Base-by-base conservation (phyloP, 192 early-diverging fungal species). In the Borealophlyctis nickersoniae region DNA sequence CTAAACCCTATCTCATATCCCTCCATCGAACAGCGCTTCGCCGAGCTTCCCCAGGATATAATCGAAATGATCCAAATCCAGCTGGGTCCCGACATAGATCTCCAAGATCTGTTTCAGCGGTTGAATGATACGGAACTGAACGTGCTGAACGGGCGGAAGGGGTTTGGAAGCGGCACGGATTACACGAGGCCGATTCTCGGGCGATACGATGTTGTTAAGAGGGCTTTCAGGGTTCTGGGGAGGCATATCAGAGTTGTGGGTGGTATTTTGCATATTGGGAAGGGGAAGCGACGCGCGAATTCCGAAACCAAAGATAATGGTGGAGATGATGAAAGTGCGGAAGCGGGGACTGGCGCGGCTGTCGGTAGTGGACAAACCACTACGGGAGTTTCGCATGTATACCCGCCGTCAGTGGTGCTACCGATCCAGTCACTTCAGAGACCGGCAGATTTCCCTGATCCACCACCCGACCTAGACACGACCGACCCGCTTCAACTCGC, bases 401-500 rank as follows among this genome's bases (percentile, higher is more conserved):
- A 26, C 29, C 53, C 13, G 13, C 29, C 29, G 19, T 14, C 16
- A 24, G 14, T 16, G 53, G 13, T 55, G 14, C 13, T 55, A 13
- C 53, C 29, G 13, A 55, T 16, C 24, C 24, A 34, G 1, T 34
- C 35, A 19, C 29, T 9, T 16, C 16, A 34, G 57, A 14, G 49
- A 62, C 24, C 60, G 14, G 9, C 27, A 55, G 30, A 48, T 24
- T 28, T 62, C 9, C 56, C 65, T 1, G 23, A 26, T 13, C 57
- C 65, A 30, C 65, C 65, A 22, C 22, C 55, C 5, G 16, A 61
- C 58, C 3, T 68, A 13, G 59, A 68, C 30, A 26, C 61, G 35
- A 22, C 14, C 19, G 66, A 68, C 51, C n/a, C 65, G 31, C 56
- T 65, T 14, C 19, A 23, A 26, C 52, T 68, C 16, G 66, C 66